A percentile compares a stretch with the other conserved stretches of the same genome.
phyloP scores from a whole-genome alignment of 1,284 basidiomycete species.

The Apiotrichum gamsii region DNA sequence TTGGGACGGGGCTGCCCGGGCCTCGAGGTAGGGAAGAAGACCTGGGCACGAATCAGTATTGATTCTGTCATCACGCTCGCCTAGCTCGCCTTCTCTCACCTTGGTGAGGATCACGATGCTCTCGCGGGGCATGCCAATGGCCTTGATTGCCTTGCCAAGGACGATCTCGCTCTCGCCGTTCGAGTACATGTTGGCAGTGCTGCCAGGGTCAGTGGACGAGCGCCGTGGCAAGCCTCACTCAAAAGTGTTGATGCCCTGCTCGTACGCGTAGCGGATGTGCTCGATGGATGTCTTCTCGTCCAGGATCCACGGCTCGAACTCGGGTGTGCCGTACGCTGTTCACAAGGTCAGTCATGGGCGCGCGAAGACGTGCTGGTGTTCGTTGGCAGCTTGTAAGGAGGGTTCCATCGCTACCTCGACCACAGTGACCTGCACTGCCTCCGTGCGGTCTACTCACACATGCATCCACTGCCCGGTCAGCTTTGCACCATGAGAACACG shows the following conservation, averaged over 20 bases:
- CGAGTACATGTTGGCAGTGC: constrained; percentile 49
- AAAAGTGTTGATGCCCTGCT: constrained; percentile 39
- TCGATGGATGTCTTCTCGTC: constrained; percentile 37
- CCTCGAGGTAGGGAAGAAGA: constrained; percentile 13
- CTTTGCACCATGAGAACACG: too few relatives aligned
- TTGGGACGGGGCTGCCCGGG: not conserved
- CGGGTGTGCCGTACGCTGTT: constrained; percentile 28
- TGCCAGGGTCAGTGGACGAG: constrained; percentile 6
- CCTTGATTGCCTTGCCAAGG: constrained; percentile 71
- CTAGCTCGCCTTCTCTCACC: constrained; percentile 40
- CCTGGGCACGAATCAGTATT: constrained; percentile 7
- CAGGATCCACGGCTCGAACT: constrained; percentile 34
- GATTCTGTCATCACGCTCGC: not conserved
- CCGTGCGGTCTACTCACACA: constrained; percentile 18
- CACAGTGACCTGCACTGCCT: not conserved
- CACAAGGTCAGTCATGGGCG: not conserved
- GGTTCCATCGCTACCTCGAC: too few relatives aligned
- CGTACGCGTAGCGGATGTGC: constrained; percentile 43
- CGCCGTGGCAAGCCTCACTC: constrained; percentile 23
- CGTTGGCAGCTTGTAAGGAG: too few relatives aligned
- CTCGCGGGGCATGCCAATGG: constrained; percentile 62
- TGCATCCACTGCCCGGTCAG: constrained; percentile 30
- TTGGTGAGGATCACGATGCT: constrained; percentile 76
- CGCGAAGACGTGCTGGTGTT: too few relatives aligned
- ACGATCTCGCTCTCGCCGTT: constrained; percentile 57